These are phyloP conservation scores for Falciphora oryzae DNA, from an alignment of 2,329 filamentous ascomycete genomes.

Conservation along the genomic window DNA sequence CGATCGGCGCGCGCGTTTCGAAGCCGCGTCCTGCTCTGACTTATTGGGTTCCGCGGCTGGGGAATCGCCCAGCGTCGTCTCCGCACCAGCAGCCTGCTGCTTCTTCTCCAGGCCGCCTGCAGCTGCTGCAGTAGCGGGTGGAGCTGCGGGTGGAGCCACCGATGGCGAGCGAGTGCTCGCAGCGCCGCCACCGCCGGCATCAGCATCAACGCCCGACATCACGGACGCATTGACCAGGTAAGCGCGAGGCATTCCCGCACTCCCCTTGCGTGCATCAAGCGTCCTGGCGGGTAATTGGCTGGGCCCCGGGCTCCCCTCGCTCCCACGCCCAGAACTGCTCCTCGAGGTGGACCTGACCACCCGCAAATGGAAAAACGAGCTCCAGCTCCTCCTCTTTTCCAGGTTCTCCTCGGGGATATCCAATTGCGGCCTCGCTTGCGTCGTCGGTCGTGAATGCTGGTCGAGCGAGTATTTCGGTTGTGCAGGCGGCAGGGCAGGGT, in stretches of 20 bases:
- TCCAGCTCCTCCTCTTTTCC: conserved; percentile 33
- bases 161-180: conserved; percentile 5
- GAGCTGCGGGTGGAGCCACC: conserved; percentile 10
- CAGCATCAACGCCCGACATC: conserved; percentile 14
- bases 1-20: conserved; percentile 44
- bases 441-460: conserved; percentile 23
- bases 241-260: conserved; percentile 18
- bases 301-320: conserved; percentile 27
- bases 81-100: not conserved
- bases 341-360: conserved; percentile 25
- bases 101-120: conserved; percentile 2
- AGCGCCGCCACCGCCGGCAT: not conserved
- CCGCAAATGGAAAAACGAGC: conserved; percentile 51
- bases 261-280: conserved; percentile 21
- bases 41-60: conserved; percentile 1
- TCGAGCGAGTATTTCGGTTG: conserved; percentile 28
- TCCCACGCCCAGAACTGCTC: conserved; percentile 20
- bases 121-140: conserved; percentile 5
- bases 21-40: conserved; percentile 34
- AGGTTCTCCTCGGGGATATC: conserved; percentile 11
- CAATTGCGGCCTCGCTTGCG: conserved; percentile 11
- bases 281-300: conserved; percentile 27
- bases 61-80: conserved; percentile 3
- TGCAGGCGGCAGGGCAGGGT: conserved; percentile 15
- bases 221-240: conserved; percentile 32